Conservation (phyloP, 768 basidiomycete species). For the Suillus subaureus region DNA sequence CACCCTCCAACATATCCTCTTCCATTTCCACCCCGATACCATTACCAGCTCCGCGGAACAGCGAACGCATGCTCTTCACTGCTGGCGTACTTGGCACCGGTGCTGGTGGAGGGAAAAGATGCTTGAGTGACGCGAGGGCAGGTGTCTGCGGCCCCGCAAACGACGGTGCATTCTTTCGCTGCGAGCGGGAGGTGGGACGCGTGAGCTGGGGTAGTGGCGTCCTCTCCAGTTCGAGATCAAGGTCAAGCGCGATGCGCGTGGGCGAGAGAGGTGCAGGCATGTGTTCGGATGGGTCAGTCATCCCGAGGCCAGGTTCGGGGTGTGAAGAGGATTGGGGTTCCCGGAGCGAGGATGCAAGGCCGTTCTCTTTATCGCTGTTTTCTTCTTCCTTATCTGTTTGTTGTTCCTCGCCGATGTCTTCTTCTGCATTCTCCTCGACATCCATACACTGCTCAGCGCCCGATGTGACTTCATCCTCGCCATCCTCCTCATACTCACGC, state of each 20-base stretch:
- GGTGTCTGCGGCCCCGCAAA: slow-evolving; percentile 26
- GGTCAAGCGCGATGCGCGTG: neutral
- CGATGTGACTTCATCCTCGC: slow-evolving; percentile 44
- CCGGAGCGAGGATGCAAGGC: neutral
- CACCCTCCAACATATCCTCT: slow-evolving; percentile 27
- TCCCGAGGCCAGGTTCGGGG: neutral
- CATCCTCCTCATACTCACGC: slow-evolving; percentile 35
- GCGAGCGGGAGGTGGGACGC: neutral
- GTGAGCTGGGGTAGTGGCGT: slow-evolving; percentile 8
- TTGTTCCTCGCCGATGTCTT: slow-evolving; percentile 7
- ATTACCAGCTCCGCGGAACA: slow-evolving; percentile 27
- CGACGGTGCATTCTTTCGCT: neutral
- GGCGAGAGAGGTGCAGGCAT: slow-evolving; percentile 8
- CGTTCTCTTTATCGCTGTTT: slow-evolving; percentile 17
- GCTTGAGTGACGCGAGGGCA: slow-evolving; percentile 32
- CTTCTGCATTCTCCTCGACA: slow-evolving; percentile 39
- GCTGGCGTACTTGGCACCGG: slow-evolving; percentile 23
- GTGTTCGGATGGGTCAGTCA: slow-evolving; percentile 20
- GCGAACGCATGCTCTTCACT: slow-evolving; percentile 32
- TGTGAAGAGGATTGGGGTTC: neutral
- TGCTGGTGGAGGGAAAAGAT: slow-evolving; percentile 28
- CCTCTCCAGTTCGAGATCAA: slow-evolving; percentile 7
- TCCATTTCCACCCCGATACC: slow-evolving; percentile 29
- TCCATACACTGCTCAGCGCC: slow-evolving; percentile 36
- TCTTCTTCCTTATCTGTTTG: slow-evolving; percentile 9